phyloP scores from a whole-genome alignment of 75 land plant species.

The Larix kaempferi region DNA sequence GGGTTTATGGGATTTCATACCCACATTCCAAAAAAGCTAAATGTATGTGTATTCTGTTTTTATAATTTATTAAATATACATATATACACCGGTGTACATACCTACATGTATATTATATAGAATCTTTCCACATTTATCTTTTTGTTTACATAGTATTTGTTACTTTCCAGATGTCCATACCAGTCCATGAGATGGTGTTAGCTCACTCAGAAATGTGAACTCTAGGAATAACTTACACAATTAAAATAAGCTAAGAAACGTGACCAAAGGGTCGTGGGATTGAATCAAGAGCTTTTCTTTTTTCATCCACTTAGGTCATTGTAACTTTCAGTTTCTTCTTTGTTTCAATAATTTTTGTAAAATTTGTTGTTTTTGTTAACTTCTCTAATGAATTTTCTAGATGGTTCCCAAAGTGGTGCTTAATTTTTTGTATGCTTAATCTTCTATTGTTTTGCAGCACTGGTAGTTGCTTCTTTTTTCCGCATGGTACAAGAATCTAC shows the following conservation, averaged over 20 bases:
- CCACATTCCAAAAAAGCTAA: constrained; percentile 76
- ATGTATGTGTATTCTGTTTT: constrained; percentile 43
- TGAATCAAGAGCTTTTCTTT: constrained; percentile 94
- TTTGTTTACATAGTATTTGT: background rate
- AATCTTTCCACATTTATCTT: background rate
- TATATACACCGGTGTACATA: too few relatives aligned
- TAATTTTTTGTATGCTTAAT: background rate
- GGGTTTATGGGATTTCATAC: constrained; percentile 98
- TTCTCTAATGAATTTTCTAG: too few relatives aligned
- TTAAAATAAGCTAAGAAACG: constrained; percentile 95
- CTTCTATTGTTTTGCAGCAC: constrained; percentile 56
- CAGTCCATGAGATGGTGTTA: too few relatives aligned
- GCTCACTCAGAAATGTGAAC: background rate
- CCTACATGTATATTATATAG: too few relatives aligned
- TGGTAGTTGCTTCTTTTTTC: constrained; percentile 97
- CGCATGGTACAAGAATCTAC: constrained; percentile 86
- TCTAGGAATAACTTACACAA: constrained; percentile 65
- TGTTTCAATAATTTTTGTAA: background rate
- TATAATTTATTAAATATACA: too few relatives aligned
- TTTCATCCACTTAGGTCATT: constrained; percentile 86
- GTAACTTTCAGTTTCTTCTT: background rate
- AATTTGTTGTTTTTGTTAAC: background rate
- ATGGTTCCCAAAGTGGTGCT: background rate
- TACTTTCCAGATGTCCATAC: too few relatives aligned
- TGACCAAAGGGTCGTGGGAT: constrained; percentile 81